Conservation (phyloP, 345 rosid species). For the Hibiscus mutabilis region DNA sequence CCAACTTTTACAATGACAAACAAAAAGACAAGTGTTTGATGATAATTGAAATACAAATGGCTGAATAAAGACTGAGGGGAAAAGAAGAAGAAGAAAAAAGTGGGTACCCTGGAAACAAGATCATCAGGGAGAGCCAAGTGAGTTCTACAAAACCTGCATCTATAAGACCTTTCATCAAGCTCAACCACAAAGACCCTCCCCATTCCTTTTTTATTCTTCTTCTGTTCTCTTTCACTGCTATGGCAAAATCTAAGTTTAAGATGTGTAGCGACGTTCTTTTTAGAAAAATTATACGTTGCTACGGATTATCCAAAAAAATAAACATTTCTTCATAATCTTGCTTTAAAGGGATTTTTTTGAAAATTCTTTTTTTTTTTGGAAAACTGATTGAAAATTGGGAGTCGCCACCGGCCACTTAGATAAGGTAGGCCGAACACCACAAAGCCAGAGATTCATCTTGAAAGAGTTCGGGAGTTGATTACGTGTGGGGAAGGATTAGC, state of each 20-base stretch:
- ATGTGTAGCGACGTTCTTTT: no score
- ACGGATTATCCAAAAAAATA: no score
- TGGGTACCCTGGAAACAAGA: conserved; percentile 54
- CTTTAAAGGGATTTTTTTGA: no score
- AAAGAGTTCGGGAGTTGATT: no score
- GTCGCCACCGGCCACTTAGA: no score
- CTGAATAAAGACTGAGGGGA: background rate
- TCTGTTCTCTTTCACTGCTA: background rate
- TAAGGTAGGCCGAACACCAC: no score
- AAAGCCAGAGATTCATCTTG: no score
- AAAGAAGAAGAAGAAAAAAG: background rate
- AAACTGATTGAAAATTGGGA: no score
- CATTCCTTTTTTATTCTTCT: conserved; percentile 27
- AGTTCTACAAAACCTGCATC: conserved; percentile 80
- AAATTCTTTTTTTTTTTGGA: no score
- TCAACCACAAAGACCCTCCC: conserved; percentile 85
- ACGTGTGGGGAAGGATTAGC: no score
- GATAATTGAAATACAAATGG: background rate
- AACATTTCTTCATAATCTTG: no score
- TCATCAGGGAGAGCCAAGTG: conserved; percentile 71
- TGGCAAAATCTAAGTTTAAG: background rate
- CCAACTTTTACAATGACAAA: background rate
- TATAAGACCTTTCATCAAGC: conserved; percentile 78
- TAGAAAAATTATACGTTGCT: no score
- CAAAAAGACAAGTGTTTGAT: background rate